These are phyloP conservation scores for Ophiocordyceps unilateralis DNA, from an alignment of 2,329 filamentous ascomycete species.

Conservation along the genomic window DNA sequence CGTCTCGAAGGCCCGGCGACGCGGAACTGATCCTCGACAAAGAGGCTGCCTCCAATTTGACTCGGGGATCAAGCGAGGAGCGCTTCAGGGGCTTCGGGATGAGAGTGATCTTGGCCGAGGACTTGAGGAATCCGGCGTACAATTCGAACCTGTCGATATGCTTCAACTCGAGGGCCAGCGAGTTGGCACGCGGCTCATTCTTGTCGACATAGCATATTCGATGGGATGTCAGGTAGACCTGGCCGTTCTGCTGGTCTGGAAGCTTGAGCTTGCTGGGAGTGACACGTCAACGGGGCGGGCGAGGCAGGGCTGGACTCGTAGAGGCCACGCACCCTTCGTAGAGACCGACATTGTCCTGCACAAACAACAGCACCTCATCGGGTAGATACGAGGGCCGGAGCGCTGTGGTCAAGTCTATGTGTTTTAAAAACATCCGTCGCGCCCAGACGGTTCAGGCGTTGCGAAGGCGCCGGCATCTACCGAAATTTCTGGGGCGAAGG, in stretches of 20 bases:
- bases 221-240: slow-evolving; percentile 92
- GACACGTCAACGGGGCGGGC: background rate
- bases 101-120: slow-evolving; percentile 82
- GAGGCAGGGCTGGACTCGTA: background rate
- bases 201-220: slow-evolving; percentile 91
- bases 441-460: slow-evolving; percentile 9
- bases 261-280: slow-evolving; percentile 74
- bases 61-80: slow-evolving; percentile 37
- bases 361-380: slow-evolving; percentile 88
- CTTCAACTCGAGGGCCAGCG: slow-evolving; percentile 71
- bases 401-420: slow-evolving; percentile 88
- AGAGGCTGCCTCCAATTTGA: slow-evolving; percentile 26
- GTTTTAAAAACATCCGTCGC: slow-evolving; percentile 93
- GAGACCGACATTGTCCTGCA: slow-evolving; percentile 91
- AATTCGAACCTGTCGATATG: slow-evolving; percentile 83
- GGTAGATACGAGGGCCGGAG: slow-evolving; percentile 80
- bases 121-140: slow-evolving; percentile 88
- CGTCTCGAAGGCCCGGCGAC: slow-evolving; percentile 28
- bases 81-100: slow-evolving; percentile 65
- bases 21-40: slow-evolving; percentile 27
- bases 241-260: slow-evolving; percentile 81
- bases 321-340: slow-evolving; percentile 70
- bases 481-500: background rate
- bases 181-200: slow-evolving; percentile 67
- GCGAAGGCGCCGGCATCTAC: slow-evolving; percentile 1